Evolutionary conservation across 495 filamentous ascomycete genomes (phyloP), one percentile per base, ranked within the genome.

Genomic region (Penicillium bovifimosum): DNA sequence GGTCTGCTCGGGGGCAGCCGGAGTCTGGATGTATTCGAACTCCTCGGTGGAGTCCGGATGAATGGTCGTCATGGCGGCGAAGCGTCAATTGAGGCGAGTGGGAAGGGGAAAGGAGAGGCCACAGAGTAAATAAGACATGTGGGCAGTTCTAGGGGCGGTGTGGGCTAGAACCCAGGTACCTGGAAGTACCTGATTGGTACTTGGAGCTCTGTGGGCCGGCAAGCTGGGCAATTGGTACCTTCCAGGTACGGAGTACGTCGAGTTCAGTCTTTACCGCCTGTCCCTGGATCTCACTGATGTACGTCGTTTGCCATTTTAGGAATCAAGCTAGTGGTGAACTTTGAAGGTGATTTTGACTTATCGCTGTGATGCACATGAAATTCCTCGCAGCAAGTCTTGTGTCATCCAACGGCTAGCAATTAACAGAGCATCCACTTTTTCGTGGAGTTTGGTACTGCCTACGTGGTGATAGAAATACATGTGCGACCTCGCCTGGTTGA

Each of bases 1-100:
- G 47, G 61, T 44, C 62, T 74, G 62, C 59, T 69, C 58, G 27
- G 68, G 67, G 52, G 79, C 82, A 41, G 78, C 66, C 52, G 84
- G 84, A 52, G 83, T 87, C 56, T 81, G 70, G 47, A 86, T 80
- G 68, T 81, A 86, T 67, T 86, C 83, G 66, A 86, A 83, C 63
- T 85, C 80, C 67, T 83, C 81, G 13, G 73, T 78, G 60, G 73
- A 76, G 66, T 80, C 76, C 48, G 76, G 75, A 36, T 71, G 68
- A 45, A 66, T 66, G 50, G 68, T 74, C 60, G 73, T 66, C 78
- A 79, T 80, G 50, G 54, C 67, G 43, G 54, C 47, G 43, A 61
- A 45, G 39, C 35, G 41, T 48, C 46, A 63, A 61, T 61, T 65
- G 62, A 54, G 60, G 54, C 45, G 50, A 52, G 45, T 62, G 56